These are phyloP conservation scores for Chaetomium sp. DNA, from an alignment of 2,329 filamentous ascomycete genomes.

Conservation along the genomic window DNA sequence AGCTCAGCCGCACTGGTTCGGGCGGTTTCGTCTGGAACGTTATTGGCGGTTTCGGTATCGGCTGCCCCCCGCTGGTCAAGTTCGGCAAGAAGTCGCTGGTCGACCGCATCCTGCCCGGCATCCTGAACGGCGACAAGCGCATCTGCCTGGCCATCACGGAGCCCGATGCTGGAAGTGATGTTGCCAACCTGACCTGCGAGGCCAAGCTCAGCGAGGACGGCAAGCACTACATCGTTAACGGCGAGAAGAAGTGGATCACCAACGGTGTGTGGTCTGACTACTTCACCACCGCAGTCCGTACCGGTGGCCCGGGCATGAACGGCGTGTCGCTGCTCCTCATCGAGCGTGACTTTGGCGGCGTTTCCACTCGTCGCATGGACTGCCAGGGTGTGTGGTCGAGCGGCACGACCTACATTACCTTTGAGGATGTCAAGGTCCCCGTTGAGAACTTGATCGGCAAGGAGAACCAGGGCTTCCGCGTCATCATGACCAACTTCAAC, in stretches of 20 bases:
- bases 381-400: slow-evolving; percentile 96
- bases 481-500: slow-evolving; percentile 99
- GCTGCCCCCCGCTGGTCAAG: slow-evolving; percentile 84
- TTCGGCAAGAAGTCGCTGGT: slow-evolving; percentile 81
- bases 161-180: slow-evolving; percentile 89
- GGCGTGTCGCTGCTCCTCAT: slow-evolving; percentile 88
- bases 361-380: slow-evolving; percentile 92
- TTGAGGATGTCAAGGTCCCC: slow-evolving; percentile 97
- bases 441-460: slow-evolving; percentile 99
- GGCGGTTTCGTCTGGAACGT: slow-evolving; percentile 97
- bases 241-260: slow-evolving; percentile 99
- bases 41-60: slow-evolving; percentile 94
- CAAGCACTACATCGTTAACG: slow-evolving; percentile 99
- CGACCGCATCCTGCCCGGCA: slow-evolving; percentile 80
- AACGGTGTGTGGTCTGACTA: slow-evolving; percentile 97
- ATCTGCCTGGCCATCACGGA: slow-evolving; percentile 98
- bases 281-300: slow-evolving; percentile 94
- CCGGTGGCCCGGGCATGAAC: slow-evolving; percentile 83
- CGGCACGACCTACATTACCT: slow-evolving; percentile 95
- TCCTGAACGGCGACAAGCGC: slow-evolving; percentile 87
- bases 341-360: slow-evolving; percentile 75
- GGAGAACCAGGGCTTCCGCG: slow-evolving; percentile 96
- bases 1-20: slow-evolving; percentile 80
- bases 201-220: slow-evolving; percentile 91
- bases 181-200: slow-evolving; percentile 92